These are phyloP conservation scores for Euphorbia corollata DNA, from an alignment of 441 rosid genomes.

Conservation along the genomic window DNA sequence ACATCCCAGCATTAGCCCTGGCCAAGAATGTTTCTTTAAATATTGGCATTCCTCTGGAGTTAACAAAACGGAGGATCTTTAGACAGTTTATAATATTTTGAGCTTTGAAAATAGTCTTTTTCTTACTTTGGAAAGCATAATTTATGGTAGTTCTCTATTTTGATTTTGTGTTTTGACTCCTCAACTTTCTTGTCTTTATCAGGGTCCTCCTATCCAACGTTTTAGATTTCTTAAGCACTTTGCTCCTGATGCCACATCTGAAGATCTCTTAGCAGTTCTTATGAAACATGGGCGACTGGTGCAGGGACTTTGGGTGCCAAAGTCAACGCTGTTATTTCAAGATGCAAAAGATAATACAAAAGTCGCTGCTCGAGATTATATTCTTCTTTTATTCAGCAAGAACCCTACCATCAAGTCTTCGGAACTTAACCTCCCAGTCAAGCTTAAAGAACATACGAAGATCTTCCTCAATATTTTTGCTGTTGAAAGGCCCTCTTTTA, in stretches of 20 bases:
- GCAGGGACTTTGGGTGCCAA: constrained; percentile 83
- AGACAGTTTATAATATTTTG: not conserved
- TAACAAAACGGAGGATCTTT: not conserved
- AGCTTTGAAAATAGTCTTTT: not conserved
- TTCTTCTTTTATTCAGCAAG: constrained; percentile 56
- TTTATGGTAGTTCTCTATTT: constrained; percentile 8
- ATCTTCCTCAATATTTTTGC: constrained; percentile 38
- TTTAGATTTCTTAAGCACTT: constrained; percentile 57
- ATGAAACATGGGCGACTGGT: constrained; percentile 50
- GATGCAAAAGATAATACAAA: constrained; percentile 17
- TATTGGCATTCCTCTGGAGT: not conserved
- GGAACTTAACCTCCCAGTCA: constrained; percentile 26
- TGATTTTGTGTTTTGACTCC: not conserved
- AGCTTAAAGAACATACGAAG: constrained; percentile 30
- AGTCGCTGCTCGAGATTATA: constrained; percentile 48
- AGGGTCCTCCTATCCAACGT: constrained; percentile 55
- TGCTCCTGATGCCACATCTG: constrained; percentile 44
- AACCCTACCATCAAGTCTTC: constrained; percentile 30
- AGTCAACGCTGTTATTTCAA: constrained; percentile 33
- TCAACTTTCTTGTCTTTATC: constrained; percentile 7
- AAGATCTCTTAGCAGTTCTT: constrained; percentile 49
- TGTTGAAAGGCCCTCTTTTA: constrained; percentile 45
- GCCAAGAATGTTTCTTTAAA: not conserved
- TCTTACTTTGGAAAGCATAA: not conserved
- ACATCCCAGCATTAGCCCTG: too few species aligned